These are phyloP conservation scores for Dioszegia aurantiaca DNA, from an alignment of 768 basidiomycete species.

Conservation along the genomic window DNA sequence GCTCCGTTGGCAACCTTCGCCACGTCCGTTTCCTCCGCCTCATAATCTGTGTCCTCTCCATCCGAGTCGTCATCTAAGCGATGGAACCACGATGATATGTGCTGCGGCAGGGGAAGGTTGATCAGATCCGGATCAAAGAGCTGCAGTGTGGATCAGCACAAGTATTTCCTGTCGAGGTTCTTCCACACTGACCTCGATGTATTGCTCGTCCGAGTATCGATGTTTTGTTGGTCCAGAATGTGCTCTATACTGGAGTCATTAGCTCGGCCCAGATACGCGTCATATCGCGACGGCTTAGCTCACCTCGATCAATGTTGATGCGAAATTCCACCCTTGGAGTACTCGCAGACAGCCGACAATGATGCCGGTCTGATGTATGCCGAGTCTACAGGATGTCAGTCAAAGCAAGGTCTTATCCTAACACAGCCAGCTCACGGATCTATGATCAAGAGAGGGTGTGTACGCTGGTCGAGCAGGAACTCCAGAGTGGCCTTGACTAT, in stretches of 20 bases:
- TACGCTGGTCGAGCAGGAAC: conserved; percentile 35
- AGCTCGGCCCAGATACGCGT: conserved; percentile 3
- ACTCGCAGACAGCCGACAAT: conserved; percentile 41
- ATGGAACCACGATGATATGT: conserved; percentile 32
- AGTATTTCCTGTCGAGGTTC: no score
- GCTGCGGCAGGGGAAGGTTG: conserved; percentile 35
- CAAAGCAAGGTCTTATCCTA: not conserved
- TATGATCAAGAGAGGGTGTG: conserved; percentile 39
- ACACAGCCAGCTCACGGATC: conserved; percentile 47
- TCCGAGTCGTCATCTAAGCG: conserved; percentile 11
- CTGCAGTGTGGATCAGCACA: conserved; percentile 18
- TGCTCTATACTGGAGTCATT: conserved; percentile 36
- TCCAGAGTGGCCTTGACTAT: conserved; percentile 45
- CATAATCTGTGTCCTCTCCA: conserved; percentile 21
- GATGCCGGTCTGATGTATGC: conserved; percentile 49
- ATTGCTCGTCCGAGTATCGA: conserved; percentile 48
- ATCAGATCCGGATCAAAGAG: conserved; percentile 48
- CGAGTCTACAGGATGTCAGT: conserved; percentile 26
- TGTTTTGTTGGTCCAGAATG: conserved; percentile 47
- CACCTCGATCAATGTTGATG: conserved; percentile 45
- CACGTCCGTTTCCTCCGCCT: conserved; percentile 17
- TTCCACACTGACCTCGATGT: conserved; percentile 48
- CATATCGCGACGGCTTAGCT: conserved; percentile 7
- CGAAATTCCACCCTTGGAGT: conserved; percentile 50
- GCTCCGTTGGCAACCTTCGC: no score